Evolutionary conservation across 2,329 filamentous ascomycete species (phyloP).

Genomic region (Hypoxylon sp.): DNA sequence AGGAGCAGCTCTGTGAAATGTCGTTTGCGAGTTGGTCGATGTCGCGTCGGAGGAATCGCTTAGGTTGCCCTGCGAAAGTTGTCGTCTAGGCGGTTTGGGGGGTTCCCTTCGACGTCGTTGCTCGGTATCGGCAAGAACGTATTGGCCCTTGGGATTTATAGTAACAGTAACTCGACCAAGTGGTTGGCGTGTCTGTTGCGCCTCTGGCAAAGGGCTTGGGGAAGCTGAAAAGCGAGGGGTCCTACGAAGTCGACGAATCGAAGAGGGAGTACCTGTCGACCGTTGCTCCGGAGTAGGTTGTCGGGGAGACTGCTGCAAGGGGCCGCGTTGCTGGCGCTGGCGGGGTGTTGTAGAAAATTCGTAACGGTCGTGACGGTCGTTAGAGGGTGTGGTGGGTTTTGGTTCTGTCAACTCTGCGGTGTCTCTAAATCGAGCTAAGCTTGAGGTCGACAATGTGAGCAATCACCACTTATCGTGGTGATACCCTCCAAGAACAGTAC

Average conservation of each 20-base stretch:
- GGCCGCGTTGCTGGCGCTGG: constrained; percentile 58
- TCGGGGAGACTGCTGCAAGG: constrained; percentile 53
- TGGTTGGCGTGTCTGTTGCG: constrained; percentile 48
- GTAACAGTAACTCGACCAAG: constrained; percentile 58
- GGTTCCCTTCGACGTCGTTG: constrained; percentile 45
- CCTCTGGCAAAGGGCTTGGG: constrained; percentile 54
- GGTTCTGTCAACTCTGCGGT: constrained; percentile 61
- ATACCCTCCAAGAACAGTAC: constrained; percentile 30
- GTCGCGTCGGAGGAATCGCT: constrained; percentile 57
- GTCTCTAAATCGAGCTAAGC: constrained; percentile 51
- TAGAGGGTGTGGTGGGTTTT: constrained; percentile 55
- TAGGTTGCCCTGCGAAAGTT: constrained; percentile 61
- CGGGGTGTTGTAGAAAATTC: constrained; percentile 55
- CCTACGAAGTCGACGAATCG: constrained; percentile 62
- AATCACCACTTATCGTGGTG: constrained; percentile 57
- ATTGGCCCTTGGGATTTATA: constrained; percentile 58
- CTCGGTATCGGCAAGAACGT: constrained; percentile 51
- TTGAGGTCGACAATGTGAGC: constrained; percentile 62
- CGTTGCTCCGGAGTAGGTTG: constrained; percentile 52
- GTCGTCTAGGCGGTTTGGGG: constrained; percentile 48
- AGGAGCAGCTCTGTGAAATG: constrained; percentile 43
- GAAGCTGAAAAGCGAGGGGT: constrained; percentile 63
- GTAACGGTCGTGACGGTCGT: constrained; percentile 68
- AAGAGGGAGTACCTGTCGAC: constrained; percentile 57
- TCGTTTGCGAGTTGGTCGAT: constrained; percentile 51